phyloP scores from a whole-genome alignment of 257 asterid genomes.

The Solanum clarkiae region DNA sequence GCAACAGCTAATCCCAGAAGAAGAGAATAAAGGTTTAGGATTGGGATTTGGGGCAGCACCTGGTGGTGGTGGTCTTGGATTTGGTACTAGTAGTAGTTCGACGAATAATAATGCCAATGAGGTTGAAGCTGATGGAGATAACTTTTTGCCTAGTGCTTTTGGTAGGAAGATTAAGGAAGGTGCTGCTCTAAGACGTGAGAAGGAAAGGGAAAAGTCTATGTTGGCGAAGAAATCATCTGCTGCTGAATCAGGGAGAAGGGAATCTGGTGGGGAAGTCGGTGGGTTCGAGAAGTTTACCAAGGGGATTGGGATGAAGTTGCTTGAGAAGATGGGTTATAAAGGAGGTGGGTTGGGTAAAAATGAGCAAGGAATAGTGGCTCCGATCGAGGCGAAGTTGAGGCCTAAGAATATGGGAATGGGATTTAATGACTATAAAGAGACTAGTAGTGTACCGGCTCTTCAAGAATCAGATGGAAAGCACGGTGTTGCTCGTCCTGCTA shows the following conservation, averaged over 20 bases:
- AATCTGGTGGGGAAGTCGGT: constrained; percentile 41
- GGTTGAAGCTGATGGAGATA: constrained; percentile 18
- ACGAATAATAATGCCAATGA: constrained; percentile 14
- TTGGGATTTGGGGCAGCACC: constrained; percentile 25
- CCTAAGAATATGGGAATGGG: constrained; percentile 96
- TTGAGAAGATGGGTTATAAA: constrained; percentile 81
- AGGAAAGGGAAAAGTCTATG: constrained; percentile 51
- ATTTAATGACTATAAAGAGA: constrained; percentile 67
- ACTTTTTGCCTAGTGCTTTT: constrained; percentile 53
- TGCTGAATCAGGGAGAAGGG: constrained; percentile 21
- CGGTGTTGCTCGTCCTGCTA: no score
- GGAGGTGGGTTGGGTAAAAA: constrained; percentile 96
- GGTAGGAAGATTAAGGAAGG: constrained; percentile 67
- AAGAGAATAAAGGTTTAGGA: constrained; percentile 27
- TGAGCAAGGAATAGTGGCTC: constrained; percentile 71
- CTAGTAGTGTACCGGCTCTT: constrained; percentile 27
- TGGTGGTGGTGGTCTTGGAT: constrained; percentile 24
- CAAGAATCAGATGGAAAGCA: constrained; percentile 35
- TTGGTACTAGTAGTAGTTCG: constrained; percentile 11
- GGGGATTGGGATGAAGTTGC: constrained; percentile 69
- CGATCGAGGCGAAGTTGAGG: constrained; percentile 64
- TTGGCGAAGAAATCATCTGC: constrained; percentile 37
- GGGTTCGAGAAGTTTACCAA: constrained; percentile 61
- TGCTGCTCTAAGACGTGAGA: constrained; percentile 43
- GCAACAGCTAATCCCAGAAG: not conserved